These are phyloP conservation scores for Neopestalotiopsis sp. DNA, from an alignment of 2,329 filamentous ascomycete genomes.

Conservation along the genomic window DNA sequence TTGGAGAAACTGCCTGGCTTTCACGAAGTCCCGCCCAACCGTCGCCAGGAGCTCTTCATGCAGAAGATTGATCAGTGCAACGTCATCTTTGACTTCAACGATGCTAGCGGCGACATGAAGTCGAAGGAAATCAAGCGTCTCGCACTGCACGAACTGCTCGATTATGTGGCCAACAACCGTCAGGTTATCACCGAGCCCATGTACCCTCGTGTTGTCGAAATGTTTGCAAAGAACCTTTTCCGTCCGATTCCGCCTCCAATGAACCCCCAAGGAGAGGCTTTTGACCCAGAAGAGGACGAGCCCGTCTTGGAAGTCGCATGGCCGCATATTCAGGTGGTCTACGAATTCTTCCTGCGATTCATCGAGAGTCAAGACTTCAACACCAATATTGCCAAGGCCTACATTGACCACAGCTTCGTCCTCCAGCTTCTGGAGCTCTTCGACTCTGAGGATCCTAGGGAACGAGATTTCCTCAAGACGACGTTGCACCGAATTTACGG, in stretches of 20 bases:
- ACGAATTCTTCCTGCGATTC: slow-evolving; percentile 98
- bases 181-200: slow-evolving; percentile 99
- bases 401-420: slow-evolving; percentile 98
- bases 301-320: slow-evolving; percentile 97
- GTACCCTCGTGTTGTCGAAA: slow-evolving; percentile 97
- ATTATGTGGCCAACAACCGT: slow-evolving; percentile 98
- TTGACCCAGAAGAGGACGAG: slow-evolving; percentile 98
- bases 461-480: slow-evolving; percentile 97
- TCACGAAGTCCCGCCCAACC: slow-evolving; percentile 94
- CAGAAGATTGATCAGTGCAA: slow-evolving; percentile 99
- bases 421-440: slow-evolving; percentile 96
- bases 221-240: slow-evolving; percentile 99
- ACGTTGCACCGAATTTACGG: slow-evolving; percentile 98
- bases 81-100: slow-evolving; percentile 99
- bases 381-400: slow-evolving; percentile 98
- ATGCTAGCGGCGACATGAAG: slow-evolving; percentile 98
- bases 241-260: slow-evolving; percentile 95
- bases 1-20: slow-evolving; percentile 97
- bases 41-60: slow-evolving; percentile 97
- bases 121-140: slow-evolving; percentile 99
- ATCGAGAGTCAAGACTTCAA: slow-evolving; percentile 99
- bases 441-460: slow-evolving; percentile 95
- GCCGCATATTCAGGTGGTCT: slow-evolving; percentile 99
- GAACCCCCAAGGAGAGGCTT: slow-evolving; percentile 97
- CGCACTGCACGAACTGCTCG: slow-evolving; percentile 91